Evolutionary conservation across 768 basidiomycete species (phyloP).

Genomic region (Hypholoma fasciculare): DNA sequence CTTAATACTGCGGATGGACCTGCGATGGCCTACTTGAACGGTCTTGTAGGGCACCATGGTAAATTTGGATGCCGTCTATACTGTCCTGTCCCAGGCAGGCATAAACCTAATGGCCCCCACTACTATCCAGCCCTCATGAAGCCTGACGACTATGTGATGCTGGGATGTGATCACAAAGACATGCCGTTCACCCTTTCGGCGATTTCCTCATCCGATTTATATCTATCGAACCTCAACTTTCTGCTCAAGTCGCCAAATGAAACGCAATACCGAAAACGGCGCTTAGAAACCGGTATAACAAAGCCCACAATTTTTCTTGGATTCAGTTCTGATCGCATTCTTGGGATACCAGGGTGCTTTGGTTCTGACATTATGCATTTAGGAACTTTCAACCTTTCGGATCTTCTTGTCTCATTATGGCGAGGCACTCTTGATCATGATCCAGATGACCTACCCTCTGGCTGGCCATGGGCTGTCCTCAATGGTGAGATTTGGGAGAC

Average conservation of each 20-base stretch:
- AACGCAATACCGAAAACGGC: not conserved
- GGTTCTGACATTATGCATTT: constrained; percentile 40
- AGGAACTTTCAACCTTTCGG: constrained; percentile 33
- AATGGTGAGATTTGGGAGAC: constrained; percentile 24
- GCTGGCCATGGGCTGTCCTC: constrained; percentile 33
- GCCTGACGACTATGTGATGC: constrained; percentile 20
- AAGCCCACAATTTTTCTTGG: constrained; percentile 20
- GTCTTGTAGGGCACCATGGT: constrained; percentile 26
- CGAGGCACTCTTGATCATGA: constrained; percentile 22
- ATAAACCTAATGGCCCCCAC: constrained; percentile 23
- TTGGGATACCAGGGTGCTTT: constrained; percentile 21
- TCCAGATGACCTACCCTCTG: constrained; percentile 8
- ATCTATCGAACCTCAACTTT: constrained; percentile 1
- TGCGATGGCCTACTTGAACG: constrained; percentile 25
- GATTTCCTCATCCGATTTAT: constrained; percentile 1
- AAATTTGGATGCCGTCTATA: constrained; percentile 14
- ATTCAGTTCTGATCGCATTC: not conserved
- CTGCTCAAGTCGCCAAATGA: not conserved
- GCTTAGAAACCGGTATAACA: constrained; percentile 1
- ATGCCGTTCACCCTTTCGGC: not conserved
- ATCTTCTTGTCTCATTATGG: constrained; percentile 36
- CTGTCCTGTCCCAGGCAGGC: constrained; percentile 28
- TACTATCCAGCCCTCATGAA: constrained; percentile 33
- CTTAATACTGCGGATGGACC: constrained; percentile 26
- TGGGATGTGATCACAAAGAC: constrained; percentile 11